Evolutionary conservation across 805 yeast species (phyloP), one percentile per base, ranked within the genome.

Genomic region (Candida pini): DNA sequence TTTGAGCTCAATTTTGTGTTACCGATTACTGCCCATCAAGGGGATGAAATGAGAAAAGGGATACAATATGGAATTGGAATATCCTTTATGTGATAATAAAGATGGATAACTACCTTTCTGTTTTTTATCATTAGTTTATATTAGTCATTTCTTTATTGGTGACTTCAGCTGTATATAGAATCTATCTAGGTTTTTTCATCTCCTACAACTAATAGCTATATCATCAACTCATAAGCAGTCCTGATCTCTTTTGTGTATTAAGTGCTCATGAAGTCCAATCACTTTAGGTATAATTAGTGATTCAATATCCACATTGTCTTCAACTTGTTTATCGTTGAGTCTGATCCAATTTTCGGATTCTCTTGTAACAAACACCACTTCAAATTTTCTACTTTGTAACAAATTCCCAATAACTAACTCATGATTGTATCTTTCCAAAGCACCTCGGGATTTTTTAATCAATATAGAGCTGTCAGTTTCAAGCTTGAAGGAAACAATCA

Each of bases 341-440:
- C 55, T 66, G 34, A 75, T 57, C 88, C 88, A 79, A 9, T 51
- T 40, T 3, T 58, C 57, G 6, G 54, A 56, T 4, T 68, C 68
- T 1, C 67, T 67, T 3, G 73, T 71, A 4, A 92, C 96, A 56
- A 92, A 85, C 2, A 86, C 88, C 26, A 92, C 96, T 54, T 88
- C 89, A 36, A 66, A 65, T 58, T 88, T 90, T 52, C 98, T 76
- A 1, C 94, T 81, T 53, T 89, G 96, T 43, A 92, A 64, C 44
- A 92, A 62, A 53, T 92, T 92, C 3, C 98, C 98, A 55, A 92
- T 88, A 9, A 92, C 98, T 35, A 92, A 63, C 58, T 90, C 97
- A 60, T 92, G 98, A 41, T 78, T 82, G 58, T 92, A 92, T 39
- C 96, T 69, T 18, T 75, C 75, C 39, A 92, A 68, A 0, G 98